Evolutionary conservation across 129 eudicot genomes (phyloP).

Genomic region (carrot (Daucus carota)): DH1_v3.0 NC_030386.2:20520001-20520500

Average conservation of each 20-base stretch:
- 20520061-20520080: slow-evolving; percentile 48
- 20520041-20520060: slow-evolving; percentile 56
- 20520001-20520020: not conserved
- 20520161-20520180: slow-evolving; percentile 45
- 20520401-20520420: slow-evolving; percentile 8
- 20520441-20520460: slow-evolving; percentile 20
- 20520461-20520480: slow-evolving; percentile 16
- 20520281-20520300: slow-evolving; percentile 13
- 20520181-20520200: slow-evolving; percentile 38
- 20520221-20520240: slow-evolving; percentile 11
- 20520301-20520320: not conserved
- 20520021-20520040: slow-evolving; percentile 13
- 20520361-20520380: slow-evolving; percentile 10
- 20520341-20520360: not conserved
- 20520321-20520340: slow-evolving; percentile 3
- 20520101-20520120: slow-evolving; percentile 83
- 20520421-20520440: slow-evolving; percentile 25
- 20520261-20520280: slow-evolving; percentile 15
- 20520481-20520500: slow-evolving; percentile 9
- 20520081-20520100: slow-evolving; percentile 64
- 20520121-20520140: slow-evolving; percentile 53
- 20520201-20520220: slow-evolving; percentile 23
- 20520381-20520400: not conserved
- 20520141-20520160: slow-evolving; percentile 68
- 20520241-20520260: slow-evolving; percentile 2